Evolutionary conservation across 1,284 basidiomycete genomes (phyloP).

Genomic region (Ustilago lituana): DNA sequence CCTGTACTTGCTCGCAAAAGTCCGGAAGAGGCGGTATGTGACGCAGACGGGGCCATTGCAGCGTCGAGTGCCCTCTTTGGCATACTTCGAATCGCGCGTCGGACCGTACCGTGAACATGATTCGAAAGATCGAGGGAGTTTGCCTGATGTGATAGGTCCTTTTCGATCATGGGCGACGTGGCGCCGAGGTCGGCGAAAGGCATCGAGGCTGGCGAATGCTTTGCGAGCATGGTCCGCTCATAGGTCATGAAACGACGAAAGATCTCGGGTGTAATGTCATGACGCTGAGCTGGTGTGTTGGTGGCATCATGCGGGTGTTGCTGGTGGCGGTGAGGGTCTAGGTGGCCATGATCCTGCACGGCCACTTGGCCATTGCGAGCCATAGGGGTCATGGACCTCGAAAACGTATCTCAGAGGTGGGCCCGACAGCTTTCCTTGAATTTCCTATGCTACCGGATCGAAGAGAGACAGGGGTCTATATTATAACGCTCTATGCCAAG

Average conservation of each 20-base stretch:
- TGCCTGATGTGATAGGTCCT: neutral
- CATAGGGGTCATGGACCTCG: slow-evolving; percentile 1
- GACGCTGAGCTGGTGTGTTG: neutral
- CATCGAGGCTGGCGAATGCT: neutral
- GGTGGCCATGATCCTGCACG: slow-evolving; percentile 11
- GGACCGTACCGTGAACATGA: neutral
- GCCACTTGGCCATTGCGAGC: slow-evolving; percentile 2
- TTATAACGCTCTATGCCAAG: neutral
- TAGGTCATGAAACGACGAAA: slow-evolving; percentile 36
- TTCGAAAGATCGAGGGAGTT: neutral
- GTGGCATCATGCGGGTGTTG: neutral
- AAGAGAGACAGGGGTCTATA: too few relatives aligned
- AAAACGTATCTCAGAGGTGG: neutral
- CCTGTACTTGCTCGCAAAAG: neutral
- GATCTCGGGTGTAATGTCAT: slow-evolving; percentile 25
- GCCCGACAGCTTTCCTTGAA: neutral
- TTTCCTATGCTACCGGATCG: neutral
- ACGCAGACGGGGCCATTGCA: neutral
- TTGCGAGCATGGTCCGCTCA: neutral
- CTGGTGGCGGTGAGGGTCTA: neutral
- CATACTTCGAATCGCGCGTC: slow-evolving; percentile 15
- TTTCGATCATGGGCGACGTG: neutral
- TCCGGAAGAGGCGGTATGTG: neutral
- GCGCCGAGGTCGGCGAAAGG: neutral
- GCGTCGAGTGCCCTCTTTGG: slow-evolving; percentile 6